phyloP scores from a whole-genome alignment of 2,329 filamentous ascomycete genomes.

The Aspergillus sp. region DNA sequence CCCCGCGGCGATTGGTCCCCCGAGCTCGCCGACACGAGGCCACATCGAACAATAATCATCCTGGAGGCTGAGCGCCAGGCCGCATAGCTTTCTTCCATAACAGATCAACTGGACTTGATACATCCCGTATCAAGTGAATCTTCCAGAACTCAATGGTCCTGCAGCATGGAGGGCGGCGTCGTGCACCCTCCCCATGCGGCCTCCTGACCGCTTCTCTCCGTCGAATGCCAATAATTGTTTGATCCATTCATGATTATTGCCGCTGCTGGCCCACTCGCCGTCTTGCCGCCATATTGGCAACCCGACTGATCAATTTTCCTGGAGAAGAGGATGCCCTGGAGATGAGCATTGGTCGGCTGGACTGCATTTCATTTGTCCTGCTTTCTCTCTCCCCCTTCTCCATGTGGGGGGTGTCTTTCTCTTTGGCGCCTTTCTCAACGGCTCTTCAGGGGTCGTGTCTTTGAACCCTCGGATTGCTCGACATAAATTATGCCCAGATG shows the following conservation, averaged over 20 bases:
- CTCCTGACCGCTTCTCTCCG: conserved; percentile 9
- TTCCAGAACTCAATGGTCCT: conserved; percentile 9
- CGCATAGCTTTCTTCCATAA: too few relatives aligned
- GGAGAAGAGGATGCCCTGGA: not conserved
- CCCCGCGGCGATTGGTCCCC: not conserved
- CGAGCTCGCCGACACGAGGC: not conserved
- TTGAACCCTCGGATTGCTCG: conserved; percentile 5
- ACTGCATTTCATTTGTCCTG: not conserved
- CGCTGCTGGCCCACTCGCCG: conserved; percentile 10
- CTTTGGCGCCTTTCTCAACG: not conserved
- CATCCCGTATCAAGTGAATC: conserved; percentile 1
- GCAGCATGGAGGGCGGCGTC: conserved; percentile 2
- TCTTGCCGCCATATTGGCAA: conserved; percentile 7
- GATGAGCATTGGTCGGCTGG: not conserved
- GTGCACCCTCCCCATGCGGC: conserved; percentile 3
- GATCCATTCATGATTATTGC: conserved; percentile 2
- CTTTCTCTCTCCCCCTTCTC: not conserved
- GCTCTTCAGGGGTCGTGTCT: not conserved
- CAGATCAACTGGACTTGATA: not conserved
- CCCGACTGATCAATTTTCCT: conserved; percentile 3
- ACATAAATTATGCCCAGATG: conserved; percentile 7
- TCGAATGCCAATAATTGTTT: conserved; percentile 6
- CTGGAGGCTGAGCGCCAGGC: not conserved
- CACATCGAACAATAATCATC: not conserved
- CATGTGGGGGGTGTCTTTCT: too few relatives aligned